Evolutionary conservation across 2,329 filamentous ascomycete genomes (phyloP).

Genomic region (Drechmeria coniospora): DNA sequence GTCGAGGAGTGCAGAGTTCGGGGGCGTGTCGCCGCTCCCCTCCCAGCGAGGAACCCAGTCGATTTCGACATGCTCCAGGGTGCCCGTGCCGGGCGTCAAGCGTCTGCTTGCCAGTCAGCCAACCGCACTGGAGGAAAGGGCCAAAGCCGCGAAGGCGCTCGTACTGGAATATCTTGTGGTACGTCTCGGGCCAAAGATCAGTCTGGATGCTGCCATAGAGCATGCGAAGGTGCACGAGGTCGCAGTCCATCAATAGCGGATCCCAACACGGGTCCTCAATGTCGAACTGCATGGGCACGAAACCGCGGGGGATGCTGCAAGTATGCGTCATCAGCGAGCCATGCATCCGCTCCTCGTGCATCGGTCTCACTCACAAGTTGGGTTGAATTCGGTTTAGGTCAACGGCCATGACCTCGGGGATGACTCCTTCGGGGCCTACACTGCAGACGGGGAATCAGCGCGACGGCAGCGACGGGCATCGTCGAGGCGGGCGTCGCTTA

Average conservation of each 20-base stretch:
- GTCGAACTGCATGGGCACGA: slow-evolving; percentile 44
- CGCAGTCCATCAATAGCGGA: slow-evolving; percentile 37
- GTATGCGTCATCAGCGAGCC: too few species aligned
- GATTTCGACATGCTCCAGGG: slow-evolving; percentile 79
- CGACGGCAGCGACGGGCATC: too few species aligned
- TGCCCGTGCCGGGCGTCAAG: slow-evolving; percentile 58
- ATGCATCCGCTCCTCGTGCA: too few species aligned
- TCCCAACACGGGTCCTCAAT: slow-evolving; percentile 58
- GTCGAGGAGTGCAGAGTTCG: slow-evolving; percentile 39
- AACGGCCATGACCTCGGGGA: slow-evolving; percentile 20
- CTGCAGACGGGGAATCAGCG: too few species aligned
- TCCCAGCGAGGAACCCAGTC: slow-evolving; percentile 66
- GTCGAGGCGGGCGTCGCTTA: slow-evolving; percentile 31
- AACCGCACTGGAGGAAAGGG: background rate
- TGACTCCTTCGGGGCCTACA: too few species aligned
- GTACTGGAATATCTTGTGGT: slow-evolving; percentile 43
- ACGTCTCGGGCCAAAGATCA: slow-evolving; percentile 53
- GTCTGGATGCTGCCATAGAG: slow-evolving; percentile 61
- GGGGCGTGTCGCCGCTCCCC: slow-evolving; percentile 46
- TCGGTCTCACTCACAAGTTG: slow-evolving; percentile 16
- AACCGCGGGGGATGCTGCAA: slow-evolving; percentile 53
- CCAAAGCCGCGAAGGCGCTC: too few species aligned
- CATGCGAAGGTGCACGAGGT: slow-evolving; percentile 72
- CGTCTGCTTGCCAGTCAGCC: slow-evolving; percentile 33
- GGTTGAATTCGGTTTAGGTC: slow-evolving; percentile 26